phyloP scores from a whole-genome alignment of 345 rosid genomes.

The Clausena lansium region DNA sequence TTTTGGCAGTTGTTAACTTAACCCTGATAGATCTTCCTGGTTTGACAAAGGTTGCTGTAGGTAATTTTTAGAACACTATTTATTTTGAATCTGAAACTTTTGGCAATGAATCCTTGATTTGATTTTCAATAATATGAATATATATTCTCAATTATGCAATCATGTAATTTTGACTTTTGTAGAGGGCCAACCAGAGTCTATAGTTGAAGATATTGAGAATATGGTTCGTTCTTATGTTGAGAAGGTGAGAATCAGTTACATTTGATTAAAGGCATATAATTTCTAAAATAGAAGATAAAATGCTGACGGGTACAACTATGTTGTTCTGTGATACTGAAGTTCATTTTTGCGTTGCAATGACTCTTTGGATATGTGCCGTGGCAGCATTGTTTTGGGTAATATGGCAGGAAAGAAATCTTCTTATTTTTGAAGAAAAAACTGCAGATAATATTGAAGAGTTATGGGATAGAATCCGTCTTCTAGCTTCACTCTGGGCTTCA shows the following conservation, averaged over 20 bases:
- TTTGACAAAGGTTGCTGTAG: slow-evolving; percentile 99
- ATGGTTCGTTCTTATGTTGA: slow-evolving; percentile 99
- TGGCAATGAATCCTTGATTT: slow-evolving; percentile 10
- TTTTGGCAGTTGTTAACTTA: slow-evolving; percentile 83
- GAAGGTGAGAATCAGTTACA: slow-evolving; percentile 56
- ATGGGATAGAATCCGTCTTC: too few relatives aligned
- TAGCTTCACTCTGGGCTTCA: too few relatives aligned
- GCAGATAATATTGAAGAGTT: too few relatives aligned
- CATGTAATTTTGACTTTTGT: slow-evolving; percentile 33
- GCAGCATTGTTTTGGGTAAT: too few relatives aligned
- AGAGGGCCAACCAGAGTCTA: slow-evolving; percentile 92
- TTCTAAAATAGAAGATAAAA: slow-evolving; percentile 1
- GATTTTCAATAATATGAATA: not conserved
- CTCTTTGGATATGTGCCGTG: too few relatives aligned
- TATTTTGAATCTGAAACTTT: not conserved
- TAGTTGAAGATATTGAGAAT: slow-evolving; percentile 91
- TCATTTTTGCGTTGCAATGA: not conserved
- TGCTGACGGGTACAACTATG: not conserved
- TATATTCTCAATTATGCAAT: slow-evolving; percentile 7
- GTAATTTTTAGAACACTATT: slow-evolving; percentile 42
- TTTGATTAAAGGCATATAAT: slow-evolving; percentile 8
- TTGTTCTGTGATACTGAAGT: not conserved
- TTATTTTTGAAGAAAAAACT: too few relatives aligned
- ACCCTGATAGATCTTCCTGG: slow-evolving; percentile 99
- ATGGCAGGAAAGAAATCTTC: too few relatives aligned